phyloP scores from a whole-genome alignment of 805 yeast species.

The Clavispora santaluciae region DNA sequence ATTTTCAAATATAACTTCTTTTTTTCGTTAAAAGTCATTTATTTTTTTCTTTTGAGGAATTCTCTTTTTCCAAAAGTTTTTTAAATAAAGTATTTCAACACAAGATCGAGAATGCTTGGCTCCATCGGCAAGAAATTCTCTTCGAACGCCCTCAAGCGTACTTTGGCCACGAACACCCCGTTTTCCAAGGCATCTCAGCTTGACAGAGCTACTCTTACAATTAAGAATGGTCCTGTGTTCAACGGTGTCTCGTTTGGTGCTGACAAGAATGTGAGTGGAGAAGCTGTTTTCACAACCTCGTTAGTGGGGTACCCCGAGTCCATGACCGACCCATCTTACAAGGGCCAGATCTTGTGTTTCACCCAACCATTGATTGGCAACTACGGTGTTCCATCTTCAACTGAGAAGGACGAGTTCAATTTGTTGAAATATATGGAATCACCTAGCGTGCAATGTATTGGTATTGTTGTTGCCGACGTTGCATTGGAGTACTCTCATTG shows the following conservation, averaged over 20 bases:
- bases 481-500: conserved; percentile 97
- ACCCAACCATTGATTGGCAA: conserved; percentile 97
- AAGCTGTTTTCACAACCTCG: conserved; percentile 96
- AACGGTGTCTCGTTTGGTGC: conserved; percentile 96
- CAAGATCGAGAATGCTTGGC: conserved; percentile 6
- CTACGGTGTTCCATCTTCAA: conserved; percentile 93
- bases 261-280: conserved; percentile 87
- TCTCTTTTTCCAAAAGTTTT: neutral
- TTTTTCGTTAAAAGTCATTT: neutral
- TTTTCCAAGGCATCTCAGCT: conserved; percentile 37
- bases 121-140: conserved; percentile 4
- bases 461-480: conserved; percentile 92
- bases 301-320: conserved; percentile 98
- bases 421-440: conserved; percentile 88
- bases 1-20: neutral
- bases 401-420: conserved; percentile 76
- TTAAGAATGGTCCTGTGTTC: conserved; percentile 90
- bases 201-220: conserved; percentile 84
- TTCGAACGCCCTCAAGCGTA: conserved; percentile 16
- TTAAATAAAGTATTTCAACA: neutral
- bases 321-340: conserved; percentile 97
- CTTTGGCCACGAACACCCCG: conserved; percentile 32
- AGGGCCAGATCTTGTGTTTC: conserved; percentile 93
- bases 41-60: neutral
- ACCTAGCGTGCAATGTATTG: conserved; percentile 88